Evolutionary conservation across 1,284 basidiomycete species (phyloP).

Genomic region (Moniliophthora roreri): DNA sequence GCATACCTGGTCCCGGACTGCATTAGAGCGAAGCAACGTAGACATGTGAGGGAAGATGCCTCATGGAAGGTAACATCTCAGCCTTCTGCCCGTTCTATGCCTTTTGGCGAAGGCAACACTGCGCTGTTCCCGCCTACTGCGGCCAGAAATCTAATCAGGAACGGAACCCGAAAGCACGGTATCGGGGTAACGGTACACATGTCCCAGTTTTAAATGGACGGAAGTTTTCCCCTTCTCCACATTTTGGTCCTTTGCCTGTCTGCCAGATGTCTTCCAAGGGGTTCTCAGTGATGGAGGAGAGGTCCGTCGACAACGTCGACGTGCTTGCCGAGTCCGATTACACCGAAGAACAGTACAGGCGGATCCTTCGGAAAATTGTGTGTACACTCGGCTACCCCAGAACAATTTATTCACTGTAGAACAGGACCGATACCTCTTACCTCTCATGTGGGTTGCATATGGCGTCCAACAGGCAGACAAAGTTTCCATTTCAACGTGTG

Average conservation of each 20-base stretch:
- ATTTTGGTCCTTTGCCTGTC: background rate
- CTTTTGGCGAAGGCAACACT: no score
- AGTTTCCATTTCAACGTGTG: constrained; percentile 15
- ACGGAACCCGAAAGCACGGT: no score
- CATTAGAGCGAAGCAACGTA: no score
- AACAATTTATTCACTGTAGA: background rate
- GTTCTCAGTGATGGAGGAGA: background rate
- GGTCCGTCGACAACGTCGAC: constrained; percentile 23
- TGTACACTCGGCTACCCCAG: background rate
- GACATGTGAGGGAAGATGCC: no score
- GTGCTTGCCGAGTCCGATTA: constrained; percentile 19
- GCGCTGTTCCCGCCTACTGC: no score
- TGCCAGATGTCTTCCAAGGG: background rate
- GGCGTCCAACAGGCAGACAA: constrained; percentile 19
- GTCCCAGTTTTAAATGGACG: no score
- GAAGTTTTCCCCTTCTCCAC: background rate
- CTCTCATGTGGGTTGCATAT: constrained; percentile 17
- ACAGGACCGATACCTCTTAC: constrained; percentile 14
- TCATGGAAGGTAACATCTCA: no score
- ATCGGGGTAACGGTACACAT: no score
- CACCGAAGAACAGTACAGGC: constrained; percentile 12
- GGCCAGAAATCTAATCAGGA: no score
- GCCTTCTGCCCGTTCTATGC: no score
- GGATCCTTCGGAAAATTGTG: constrained; percentile 12
- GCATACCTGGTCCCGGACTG: no score